A percentile compares a stretch with the other conserved stretches of the same genome.
Evolutionary conservation across 345 rosid genomes (phyloP).

Genomic region (Eucalyptus erythrocorys): DNA sequence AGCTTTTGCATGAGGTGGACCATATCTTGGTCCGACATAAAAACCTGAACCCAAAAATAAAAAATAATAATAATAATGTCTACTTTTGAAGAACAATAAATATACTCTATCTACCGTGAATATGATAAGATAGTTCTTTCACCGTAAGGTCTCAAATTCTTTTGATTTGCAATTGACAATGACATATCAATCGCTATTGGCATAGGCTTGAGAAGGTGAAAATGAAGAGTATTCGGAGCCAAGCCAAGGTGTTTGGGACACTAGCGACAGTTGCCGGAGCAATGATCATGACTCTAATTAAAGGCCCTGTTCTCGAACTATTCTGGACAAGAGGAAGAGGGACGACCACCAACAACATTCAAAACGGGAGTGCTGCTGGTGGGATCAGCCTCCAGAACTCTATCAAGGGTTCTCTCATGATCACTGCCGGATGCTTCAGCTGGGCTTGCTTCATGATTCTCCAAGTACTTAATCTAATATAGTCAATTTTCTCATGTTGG

Average conservation of each 20-base stretch:
- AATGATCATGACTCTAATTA: conserved; percentile 75
- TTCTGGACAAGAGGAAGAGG: conserved; percentile 35
- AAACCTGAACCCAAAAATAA: neutral
- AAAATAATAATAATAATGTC: neutral
- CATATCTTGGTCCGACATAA: neutral
- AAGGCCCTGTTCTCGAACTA: conserved; percentile 49
- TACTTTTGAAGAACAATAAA: neutral
- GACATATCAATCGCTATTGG: neutral
- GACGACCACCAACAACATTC: neutral
- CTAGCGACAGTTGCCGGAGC: conserved; percentile 81
- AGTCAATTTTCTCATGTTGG: neutral
- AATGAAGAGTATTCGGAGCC: conserved; percentile 36
- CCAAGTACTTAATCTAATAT: conserved; percentile 3
- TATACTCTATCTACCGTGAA: fast-evolving
- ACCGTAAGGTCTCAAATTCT: neutral
- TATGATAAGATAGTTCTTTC: neutral
- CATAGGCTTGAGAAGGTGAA: conserved; percentile 68
- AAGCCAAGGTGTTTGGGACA: conserved; percentile 60
- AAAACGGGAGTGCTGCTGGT: conserved; percentile 1
- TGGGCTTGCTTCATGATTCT: conserved; percentile 76
- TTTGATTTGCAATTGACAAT: neutral
- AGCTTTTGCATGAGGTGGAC: neutral
- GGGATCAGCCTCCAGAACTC: conserved; percentile 39
- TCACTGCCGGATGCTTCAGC: conserved; percentile 60
- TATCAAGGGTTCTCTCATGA: conserved; percentile 59